Percentiles rank a stretch among this genome's conserved stretches.
These are phyloP conservation scores for Aspergillus nanangensis DNA, from an alignment of 495 filamentous ascomycete species.

Conservation along the genomic window DNA sequence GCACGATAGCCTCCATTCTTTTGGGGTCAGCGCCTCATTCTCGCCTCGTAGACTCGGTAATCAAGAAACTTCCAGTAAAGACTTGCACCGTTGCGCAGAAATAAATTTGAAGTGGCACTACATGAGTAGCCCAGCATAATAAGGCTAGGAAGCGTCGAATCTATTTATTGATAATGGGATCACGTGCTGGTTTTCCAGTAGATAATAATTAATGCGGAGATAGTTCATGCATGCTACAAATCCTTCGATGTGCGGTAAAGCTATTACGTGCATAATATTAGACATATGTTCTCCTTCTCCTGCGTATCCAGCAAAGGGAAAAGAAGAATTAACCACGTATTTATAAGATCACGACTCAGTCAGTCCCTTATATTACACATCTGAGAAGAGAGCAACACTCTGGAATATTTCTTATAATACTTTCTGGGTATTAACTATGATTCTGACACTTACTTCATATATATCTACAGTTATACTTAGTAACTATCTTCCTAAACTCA, in stretches of 20 bases:
- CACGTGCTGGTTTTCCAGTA: background rate
- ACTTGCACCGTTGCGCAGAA: background rate
- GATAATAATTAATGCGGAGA: background rate
- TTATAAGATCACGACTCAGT: background rate
- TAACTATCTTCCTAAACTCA: background rate
- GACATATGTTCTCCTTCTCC: background rate
- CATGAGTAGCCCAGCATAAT: background rate
- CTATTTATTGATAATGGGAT: background rate
- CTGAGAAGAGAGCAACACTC: background rate
- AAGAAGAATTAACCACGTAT: background rate
- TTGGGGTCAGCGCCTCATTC: background rate
- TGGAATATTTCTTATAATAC: background rate
- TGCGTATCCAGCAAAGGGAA: background rate
- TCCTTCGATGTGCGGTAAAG: background rate
- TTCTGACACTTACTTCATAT: background rate
- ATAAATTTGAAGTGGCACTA: background rate
- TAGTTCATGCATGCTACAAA: background rate
- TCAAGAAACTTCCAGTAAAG: background rate
- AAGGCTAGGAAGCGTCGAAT: background rate
- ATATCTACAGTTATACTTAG: background rate
- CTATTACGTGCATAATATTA: background rate
- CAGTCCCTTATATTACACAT: background rate
- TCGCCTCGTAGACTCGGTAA: background rate
- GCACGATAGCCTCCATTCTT: background rate
- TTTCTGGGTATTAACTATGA: background rate